Conservation (phyloP, 495 filamentous ascomycete species). For the Sordaria brevicollis region DNA sequence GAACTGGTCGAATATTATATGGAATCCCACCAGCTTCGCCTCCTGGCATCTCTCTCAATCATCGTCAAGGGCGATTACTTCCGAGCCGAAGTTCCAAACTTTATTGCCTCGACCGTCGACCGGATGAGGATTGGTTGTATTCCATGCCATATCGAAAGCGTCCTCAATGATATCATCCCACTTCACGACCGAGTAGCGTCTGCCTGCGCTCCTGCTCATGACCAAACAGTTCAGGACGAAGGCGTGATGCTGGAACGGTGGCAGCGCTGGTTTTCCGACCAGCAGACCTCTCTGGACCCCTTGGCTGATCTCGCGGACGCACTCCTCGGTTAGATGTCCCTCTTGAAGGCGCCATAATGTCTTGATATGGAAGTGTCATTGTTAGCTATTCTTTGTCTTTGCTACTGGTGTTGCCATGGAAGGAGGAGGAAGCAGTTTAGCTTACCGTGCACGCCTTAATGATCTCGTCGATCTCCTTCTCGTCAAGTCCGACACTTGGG, state of each 20-base stretch:
- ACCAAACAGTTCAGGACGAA: neutral
- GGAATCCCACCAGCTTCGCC: too few species aligned
- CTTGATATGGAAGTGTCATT: too few species aligned
- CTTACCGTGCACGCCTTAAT: neutral
- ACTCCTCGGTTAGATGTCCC: neutral
- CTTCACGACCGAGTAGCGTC: neutral
- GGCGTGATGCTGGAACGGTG: neutral
- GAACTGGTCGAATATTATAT: too few species aligned
- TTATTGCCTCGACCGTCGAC: neutral
- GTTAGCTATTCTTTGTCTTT: too few species aligned
- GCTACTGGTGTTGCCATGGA: neutral
- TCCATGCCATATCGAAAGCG: neutral
- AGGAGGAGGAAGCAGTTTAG: neutral
- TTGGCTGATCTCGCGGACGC: neutral
- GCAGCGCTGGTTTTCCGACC: neutral
- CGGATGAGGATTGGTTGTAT: neutral
- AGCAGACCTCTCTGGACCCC: neutral
- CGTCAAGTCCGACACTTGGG: neutral
- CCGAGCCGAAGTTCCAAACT: neutral
- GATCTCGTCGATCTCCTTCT: neutral
- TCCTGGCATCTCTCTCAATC: too few species aligned
- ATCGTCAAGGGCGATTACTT: neutral
- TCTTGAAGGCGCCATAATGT: neutral
- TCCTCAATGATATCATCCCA: neutral
- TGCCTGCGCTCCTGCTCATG: neutral